Evolutionary conservation across 176 grass and related monocot species (phyloP), one percentile per base, ranked within the genome.

Genomic region (Dendrocalamus sinicus): DNA sequence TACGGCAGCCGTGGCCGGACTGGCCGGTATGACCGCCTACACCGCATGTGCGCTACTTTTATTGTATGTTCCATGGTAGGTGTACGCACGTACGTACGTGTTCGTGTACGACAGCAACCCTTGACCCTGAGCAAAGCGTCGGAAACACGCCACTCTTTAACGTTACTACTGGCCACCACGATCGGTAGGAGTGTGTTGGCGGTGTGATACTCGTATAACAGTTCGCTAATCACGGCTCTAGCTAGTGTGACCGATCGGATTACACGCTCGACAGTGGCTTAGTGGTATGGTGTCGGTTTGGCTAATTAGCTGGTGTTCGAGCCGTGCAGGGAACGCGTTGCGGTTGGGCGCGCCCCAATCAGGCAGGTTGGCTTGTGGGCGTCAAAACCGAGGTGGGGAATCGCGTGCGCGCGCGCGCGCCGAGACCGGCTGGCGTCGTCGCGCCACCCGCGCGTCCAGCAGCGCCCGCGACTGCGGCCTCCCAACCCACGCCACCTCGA

Each of bases 321-420:
- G 67, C 51, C 83, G 88, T 90, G 83, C 55, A 22, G 72, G 12
- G 12, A 75, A 86, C 70, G 83, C 78, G 7, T 76, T 12, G 62
- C 78, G 77, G 88, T 76, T 70, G 83, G 70, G 70, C 60, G 26
- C 87, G 67, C 67, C 48, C 70, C 81, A 59, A 84, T 89, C 76
- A 75, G 19, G 67, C 59, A 66, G 78, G 78, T 72, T 90, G 80
- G 74, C 28, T 44, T 70, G 89, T 90, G 72, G 23, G 83, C 84
- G 73, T 87, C 89, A 46, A 20, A 66, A 58, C 46, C 14, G 61
- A 69, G 28, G 43, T 32, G 8, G 12, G 61, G 9, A 43, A 59
- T 75, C 83, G 70, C 88, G 70, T 76, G 43, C 77, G 61, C 40
- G 63, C 44, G 63, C 44, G 35, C 35, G 35, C 81, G 30, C 30